phyloP scores from a whole-genome alignment of 208 protist species.

The Kentomonas sorsogonicus region DNA sequence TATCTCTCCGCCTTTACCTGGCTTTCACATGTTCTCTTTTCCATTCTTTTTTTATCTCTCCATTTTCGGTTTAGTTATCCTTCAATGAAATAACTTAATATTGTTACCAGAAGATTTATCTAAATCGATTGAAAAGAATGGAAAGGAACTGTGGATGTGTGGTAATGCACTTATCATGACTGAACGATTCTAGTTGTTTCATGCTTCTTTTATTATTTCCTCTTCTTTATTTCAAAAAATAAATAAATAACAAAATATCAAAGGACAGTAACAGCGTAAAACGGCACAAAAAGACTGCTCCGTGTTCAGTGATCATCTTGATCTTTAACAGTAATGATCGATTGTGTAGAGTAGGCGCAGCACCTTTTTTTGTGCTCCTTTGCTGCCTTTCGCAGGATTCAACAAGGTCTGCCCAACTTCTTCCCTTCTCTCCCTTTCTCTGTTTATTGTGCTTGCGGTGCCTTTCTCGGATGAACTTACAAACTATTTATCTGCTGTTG shows the following conservation, averaged over 20 bases:
- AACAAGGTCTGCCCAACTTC: no score
- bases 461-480: no score
- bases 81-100: slow-evolving; percentile 1
- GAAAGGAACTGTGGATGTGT: no score
- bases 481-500: no score
- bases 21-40: slow-evolving; percentile 7
- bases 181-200: no score
- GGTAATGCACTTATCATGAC: no score
- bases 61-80: slow-evolving; percentile 6
- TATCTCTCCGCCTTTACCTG: background rate
- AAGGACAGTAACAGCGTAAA: background rate
- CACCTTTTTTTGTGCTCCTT: slow-evolving; percentile 3
- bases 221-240: background rate
- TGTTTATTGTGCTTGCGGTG: no score
- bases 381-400: background rate
- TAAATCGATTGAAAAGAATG: no score
- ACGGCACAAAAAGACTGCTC: background rate
- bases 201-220: no score
- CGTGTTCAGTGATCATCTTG: no score
- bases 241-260: background rate
- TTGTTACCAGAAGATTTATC: background rate
- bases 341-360: no score
- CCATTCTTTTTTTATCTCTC: slow-evolving; percentile 10
- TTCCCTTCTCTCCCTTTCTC: background rate
- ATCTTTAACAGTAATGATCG: no score